Evolutionary conservation across 805 yeast species (phyloP), one percentile per base, ranked within the genome.

Genomic region (Zygosaccharomyces pseudorouxii): DNA sequence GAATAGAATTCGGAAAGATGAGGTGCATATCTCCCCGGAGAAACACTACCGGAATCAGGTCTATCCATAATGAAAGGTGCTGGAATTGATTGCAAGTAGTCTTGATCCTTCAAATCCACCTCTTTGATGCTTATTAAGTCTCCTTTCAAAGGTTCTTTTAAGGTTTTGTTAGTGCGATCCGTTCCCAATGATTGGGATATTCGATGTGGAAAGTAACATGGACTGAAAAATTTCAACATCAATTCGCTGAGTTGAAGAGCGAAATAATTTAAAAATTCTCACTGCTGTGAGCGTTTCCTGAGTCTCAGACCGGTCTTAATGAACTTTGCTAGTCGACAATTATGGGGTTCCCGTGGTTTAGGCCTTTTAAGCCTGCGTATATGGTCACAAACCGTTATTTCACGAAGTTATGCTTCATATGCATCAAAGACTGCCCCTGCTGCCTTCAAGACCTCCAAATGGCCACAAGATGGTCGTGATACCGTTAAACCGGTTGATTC

Each of bases 401-500:
- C 37, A 9, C 37, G 37, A 33, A 33, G 37, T 33, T 33, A 14
- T 33, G 37, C 20, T 14, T 33, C 37, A 18, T 33, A 47, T 31
- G 43, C 47, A 27, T 46, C 39, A 19, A 37, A 25, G 20, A 11
- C 40, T 11, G 38, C 39, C 19, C 44, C 39, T 35, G 31, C 50
- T 16, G 46, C 38, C 22, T 12, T 40, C 9, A 23, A 45, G 42
- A 38, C 49, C 18, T 25, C 37, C 12, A 38, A 45, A 42, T 35
- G 33, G 28, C 16, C 38, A 40, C 36, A 28, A 31, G 14, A 20
- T 40, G 50, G 42, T 10, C 53, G 81, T 55, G 60, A 69, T 44
- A 79, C 90, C 8, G 71, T 77, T 47, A 90, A 90, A 65, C 80
- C 80, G 14, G 60, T 73, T 39, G 76, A 75, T 36, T 82, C 92